phyloP scores from a whole-genome alignment of 2,329 filamentous ascomycete genomes.

The Penicillium freii region DNA sequence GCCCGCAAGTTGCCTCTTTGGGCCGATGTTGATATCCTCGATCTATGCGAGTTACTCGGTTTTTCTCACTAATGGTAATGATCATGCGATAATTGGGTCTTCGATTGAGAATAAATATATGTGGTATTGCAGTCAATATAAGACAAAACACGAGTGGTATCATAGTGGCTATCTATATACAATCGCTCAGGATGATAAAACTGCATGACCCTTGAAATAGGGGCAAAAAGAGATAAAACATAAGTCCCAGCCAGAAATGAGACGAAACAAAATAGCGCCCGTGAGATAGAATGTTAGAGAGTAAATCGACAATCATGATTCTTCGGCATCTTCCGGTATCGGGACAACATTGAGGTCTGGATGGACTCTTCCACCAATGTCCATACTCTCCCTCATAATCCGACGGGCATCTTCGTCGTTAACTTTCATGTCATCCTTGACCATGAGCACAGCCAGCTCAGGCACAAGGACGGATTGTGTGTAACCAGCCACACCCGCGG shows the following conservation, averaged over 20 bases:
- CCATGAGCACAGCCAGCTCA: conserved; percentile 58
- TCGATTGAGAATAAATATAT: background rate
- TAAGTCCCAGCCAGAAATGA: background rate
- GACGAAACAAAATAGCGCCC: background rate
- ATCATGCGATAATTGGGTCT: background rate
- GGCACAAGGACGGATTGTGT: conserved; percentile 75
- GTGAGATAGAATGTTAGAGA: background rate
- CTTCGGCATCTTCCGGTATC: conserved; percentile 10
- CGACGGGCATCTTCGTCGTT: conserved; percentile 47
- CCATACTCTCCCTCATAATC: conserved; percentile 65
- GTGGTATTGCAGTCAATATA: background rate
- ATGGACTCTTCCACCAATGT: conserved; percentile 66
- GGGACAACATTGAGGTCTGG: conserved; percentile 58
- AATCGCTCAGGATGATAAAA: background rate
- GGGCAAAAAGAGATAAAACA: background rate
- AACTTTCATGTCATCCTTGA: conserved; percentile 59
- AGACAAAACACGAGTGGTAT: conserved; percentile 3
- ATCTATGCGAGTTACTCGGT: background rate
- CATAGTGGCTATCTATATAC: conserved; percentile 4
- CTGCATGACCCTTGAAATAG: background rate
- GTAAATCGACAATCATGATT: background rate
- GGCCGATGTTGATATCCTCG: background rate
- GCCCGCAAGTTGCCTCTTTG: background rate
- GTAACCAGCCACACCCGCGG: conserved; percentile 65
- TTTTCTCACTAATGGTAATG: background rate